Evolutionary conservation across 2,329 filamentous ascomycete species (phyloP), one percentile per base, ranked within the genome.

Genomic region (Sporothrix mexicana): DNA sequence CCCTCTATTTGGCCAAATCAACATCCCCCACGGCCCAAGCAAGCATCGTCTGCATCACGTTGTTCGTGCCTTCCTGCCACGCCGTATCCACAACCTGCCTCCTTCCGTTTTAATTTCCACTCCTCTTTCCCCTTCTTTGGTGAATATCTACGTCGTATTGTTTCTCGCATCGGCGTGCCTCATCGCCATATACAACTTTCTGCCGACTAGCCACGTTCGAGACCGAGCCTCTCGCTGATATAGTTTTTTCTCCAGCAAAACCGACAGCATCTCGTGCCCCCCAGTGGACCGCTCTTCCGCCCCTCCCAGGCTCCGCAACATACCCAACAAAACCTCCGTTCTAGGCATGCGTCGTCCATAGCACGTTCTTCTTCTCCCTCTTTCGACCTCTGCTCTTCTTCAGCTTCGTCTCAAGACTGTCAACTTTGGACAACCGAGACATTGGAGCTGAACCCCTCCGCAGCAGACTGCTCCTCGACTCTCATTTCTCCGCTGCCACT

Each of bases 291-390:
- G 15, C 45, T 49, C 69, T 25, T 23, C 41, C 55, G 41, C 43
- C 43, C 55, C 55, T 51, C 55, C 43, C 57, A 59, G 36, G 45
- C 57, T 55, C 36, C 51, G 64, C 64, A 67, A 67, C 64, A 10
- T 36, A 51, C 64, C 45, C 13, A 67, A 66, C 61, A 66, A 25
- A 12, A n/a, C 61, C 30, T 61, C 36, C 41, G 25, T 66, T 57
- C 41, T 61, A 68, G 75, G 74, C 75, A 76, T 76, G 75, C 49
- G 71, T 75, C 74, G 51, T 72, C 71, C 73, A 74, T 76, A 75
- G 72, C 71, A 30, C 23, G 25, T 15, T 23, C 41, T 15, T 55
- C 57, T 36, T 72, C 59, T 67, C 41, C 13, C n/a, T 61, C 43
- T 62, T 51, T 17, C 30, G 15, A 25, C 43, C 41, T 59, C 45